These are phyloP conservation scores for Eutrema salsugineum DNA, from an alignment of 441 rosid species.

Conservation along the genomic window DNA sequence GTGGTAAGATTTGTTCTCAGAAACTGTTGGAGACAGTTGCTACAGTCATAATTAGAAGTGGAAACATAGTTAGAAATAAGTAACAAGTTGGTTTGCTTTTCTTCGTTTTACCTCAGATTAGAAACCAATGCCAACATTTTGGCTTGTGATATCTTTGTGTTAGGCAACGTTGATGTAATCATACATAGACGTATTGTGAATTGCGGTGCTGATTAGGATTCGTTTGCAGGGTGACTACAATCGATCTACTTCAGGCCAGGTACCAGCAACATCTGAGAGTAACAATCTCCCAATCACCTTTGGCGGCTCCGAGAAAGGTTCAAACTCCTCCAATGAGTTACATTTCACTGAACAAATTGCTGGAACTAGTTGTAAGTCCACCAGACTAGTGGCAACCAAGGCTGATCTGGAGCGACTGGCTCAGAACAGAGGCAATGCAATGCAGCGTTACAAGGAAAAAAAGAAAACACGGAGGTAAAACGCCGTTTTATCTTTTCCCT, in stretches of 20 bases:
- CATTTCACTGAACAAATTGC: conserved; percentile 40
- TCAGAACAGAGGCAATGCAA: conserved; percentile 75
- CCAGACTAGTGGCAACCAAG: conserved; percentile 37
- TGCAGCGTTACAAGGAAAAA: conserved; percentile 96
- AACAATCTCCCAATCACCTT: conserved; percentile 35
- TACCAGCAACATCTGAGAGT: conserved; percentile 59
- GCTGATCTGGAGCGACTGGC: conserved; percentile 62
- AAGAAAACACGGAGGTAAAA: conserved; percentile 71
- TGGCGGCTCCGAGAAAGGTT: conserved; percentile 24
- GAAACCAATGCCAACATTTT: background rate
- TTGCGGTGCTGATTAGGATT: background rate
- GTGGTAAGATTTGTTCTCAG: background rate
- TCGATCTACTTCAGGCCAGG: conserved; percentile 43
- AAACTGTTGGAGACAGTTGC: background rate
- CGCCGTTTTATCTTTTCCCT: background rate
- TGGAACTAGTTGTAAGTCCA: conserved; percentile 33
- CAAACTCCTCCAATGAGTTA: conserved; percentile 31
- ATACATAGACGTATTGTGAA: background rate
- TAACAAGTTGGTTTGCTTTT: background rate
- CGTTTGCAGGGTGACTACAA: conserved; percentile 44
- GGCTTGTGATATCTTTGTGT: background rate
- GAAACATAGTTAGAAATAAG: background rate
- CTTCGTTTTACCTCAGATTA: background rate
- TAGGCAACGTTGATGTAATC: background rate
- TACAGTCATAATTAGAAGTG: background rate